Base-by-base conservation (phyloP, 2,329 filamentous ascomycete genomes). In the Colletotrichum chlorophyti region DNA sequence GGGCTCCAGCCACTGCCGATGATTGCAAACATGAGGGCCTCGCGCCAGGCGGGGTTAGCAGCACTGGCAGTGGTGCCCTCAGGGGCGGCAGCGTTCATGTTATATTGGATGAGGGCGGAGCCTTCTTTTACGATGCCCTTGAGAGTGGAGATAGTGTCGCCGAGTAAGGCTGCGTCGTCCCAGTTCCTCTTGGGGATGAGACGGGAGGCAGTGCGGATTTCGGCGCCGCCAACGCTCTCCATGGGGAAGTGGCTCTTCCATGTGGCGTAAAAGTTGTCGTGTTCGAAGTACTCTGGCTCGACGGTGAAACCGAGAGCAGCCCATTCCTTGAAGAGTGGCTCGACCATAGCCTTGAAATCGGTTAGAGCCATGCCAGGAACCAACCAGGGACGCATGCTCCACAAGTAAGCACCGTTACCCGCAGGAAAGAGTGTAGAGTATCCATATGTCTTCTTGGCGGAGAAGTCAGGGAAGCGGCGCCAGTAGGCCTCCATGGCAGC, bases 31-130 rank as follows among this genome's bases (percentile, higher is more conserved):
- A 76, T 66, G 27, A 69, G 64, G 7, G 72, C 71, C 1, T 72
- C 70, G n/a, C 80, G 70, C 79, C 79, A 83, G 1, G 78, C 79
- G 1, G 78, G 79, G 48, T 75, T 74, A n/a, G 74, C 66, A 6
- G 75, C 70, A 17, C 73, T 76, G 35, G 68, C 65, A 9, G 69
- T 51, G 11, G 66, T 49, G n/a, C 27, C 63, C 0, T 53, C 55
- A 7, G 63, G 58, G n/a, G 63, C 64, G 7, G 42, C 64, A 0
- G 60, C 57, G 29, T 65, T 61, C 32, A 61, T 61, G 49, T 63
- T 63, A 49, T 63, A 63, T 19, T 58, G 58, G 3, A 63, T 63
- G 21, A 63, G 48, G 58, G 62, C 67, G 60, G 60, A 63, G 4
- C 54, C 66, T 7, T 68, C 65, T 11, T 21, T 14, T 31, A 59